phyloP scores from a whole-genome alignment of 2,329 filamentous ascomycete genomes.

The Zopfia rhizophila region DNA sequence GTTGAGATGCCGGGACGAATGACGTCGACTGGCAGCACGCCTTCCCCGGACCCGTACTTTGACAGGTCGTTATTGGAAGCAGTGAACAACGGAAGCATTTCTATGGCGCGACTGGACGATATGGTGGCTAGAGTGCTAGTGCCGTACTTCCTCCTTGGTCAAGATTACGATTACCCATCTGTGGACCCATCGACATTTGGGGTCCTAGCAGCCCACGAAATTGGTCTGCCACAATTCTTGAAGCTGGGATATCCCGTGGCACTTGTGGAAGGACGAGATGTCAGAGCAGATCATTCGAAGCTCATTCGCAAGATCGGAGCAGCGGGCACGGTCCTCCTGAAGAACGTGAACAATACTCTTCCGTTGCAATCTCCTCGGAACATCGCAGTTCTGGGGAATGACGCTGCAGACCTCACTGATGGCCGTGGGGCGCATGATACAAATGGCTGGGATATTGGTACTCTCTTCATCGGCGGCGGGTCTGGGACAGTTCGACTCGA shows the following conservation, averaged over 20 bases:
- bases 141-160: conserved; percentile 55
- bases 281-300: conserved; percentile 57
- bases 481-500: conserved; percentile 32
- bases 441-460: conserved; percentile 38
- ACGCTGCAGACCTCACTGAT: conserved; percentile 70
- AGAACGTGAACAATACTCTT: conserved; percentile 67
- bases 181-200: conserved; percentile 69
- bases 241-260: no score
- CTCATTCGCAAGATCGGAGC: conserved; percentile 47
- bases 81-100: conserved; percentile 56
- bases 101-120: conserved; percentile 38
- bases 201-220: no score
- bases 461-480: conserved; percentile 35
- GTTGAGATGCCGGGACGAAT: conserved; percentile 49
- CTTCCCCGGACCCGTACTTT: conserved; percentile 54
- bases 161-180: conserved; percentile 52
- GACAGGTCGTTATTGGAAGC: conserved; percentile 62
- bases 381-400: conserved; percentile 73
- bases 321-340: conserved; percentile 49
- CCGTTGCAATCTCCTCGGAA: conserved; percentile 73
- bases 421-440: conserved; percentile 53
- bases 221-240: no score
- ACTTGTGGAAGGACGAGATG: conserved; percentile 51
- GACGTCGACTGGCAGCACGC: conserved; percentile 45
- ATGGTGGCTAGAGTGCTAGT: conserved; percentile 51